These are phyloP conservation scores for Candida anutae DNA, from an alignment of 1,139 yeast genomes.

Conservation along the genomic window DNA sequence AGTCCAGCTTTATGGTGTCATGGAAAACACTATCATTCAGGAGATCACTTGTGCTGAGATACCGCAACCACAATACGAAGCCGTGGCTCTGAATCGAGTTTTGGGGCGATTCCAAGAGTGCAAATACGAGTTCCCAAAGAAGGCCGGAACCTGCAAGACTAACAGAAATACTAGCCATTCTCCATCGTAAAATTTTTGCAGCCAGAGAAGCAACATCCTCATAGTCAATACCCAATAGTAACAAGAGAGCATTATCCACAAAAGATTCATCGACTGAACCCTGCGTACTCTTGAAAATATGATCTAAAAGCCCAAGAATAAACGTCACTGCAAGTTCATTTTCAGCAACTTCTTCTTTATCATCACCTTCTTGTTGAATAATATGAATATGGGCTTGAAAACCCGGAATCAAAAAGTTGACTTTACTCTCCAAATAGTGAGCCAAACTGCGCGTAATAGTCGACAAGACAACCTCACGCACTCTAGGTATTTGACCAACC, in stretches of 20 bases:
- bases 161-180: slow-evolving; percentile 23
- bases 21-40: slow-evolving; percentile 22
- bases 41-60: slow-evolving; percentile 19
- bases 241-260: slow-evolving; percentile 20
- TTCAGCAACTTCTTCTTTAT: neutral
- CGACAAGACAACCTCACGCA: slow-evolving; percentile 12
- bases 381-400: slow-evolving; percentile 4
- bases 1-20: slow-evolving; percentile 16
- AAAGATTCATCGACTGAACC: slow-evolving; percentile 3
- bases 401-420: slow-evolving; percentile 16
- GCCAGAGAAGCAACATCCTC: slow-evolving; percentile 24
- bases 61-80: slow-evolving; percentile 50
- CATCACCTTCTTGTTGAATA: neutral
- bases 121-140: slow-evolving; percentile 38
- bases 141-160: slow-evolving; percentile 16
- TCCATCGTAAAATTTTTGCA: slow-evolving; percentile 42
- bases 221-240: slow-evolving; percentile 25
- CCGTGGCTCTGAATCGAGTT: slow-evolving; percentile 35
- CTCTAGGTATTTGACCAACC: slow-evolving; percentile 12
- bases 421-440: slow-evolving; percentile 8
- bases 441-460: slow-evolving; percentile 9
- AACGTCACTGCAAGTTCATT: slow-evolving; percentile 1
- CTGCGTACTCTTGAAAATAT: slow-evolving; percentile 8
- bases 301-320: slow-evolving; percentile 11
- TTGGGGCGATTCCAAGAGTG: slow-evolving; percentile 19